Evolutionary conservation across 495 filamentous ascomycete genomes (phyloP), one percentile per base, ranked within the genome.

Genomic region (Pyronema omphalodes): DNA sequence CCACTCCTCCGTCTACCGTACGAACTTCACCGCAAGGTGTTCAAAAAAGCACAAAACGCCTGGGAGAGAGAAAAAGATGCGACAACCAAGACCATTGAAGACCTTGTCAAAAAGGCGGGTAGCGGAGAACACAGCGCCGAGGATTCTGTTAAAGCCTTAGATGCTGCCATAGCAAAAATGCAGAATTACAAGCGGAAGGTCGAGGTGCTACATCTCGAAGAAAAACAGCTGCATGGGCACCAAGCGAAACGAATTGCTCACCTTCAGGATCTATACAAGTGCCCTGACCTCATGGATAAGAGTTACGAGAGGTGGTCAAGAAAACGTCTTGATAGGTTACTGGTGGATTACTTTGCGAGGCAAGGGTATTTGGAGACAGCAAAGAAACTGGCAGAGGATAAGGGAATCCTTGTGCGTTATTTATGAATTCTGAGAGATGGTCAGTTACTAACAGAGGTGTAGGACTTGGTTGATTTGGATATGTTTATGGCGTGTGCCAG

Each of bases 301-400:
- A 87, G 86, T 59, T 98, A 96, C 68, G 93, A 95, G 60, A 71
- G 76, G 51, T 98, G 93, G 93, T 84, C 83, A 40, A 74, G 82
- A 37, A 72, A 76, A 9, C 75, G 91, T 35, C 71, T 96, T 52
- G 82, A 94, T 70, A 73, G 93, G 19, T 70, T 96, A 40, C 66
- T 98, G 45, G 84, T 93, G 39, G 91, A 98, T 67, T 93, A 93
- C 68, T 71, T 96, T 63, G 68, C 95, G 43, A 76, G 91, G 23
- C 80, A 79, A 52, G 89, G 89, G 18, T 93, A 89, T 65, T 74
- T 74, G 34, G 76, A 83, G 14, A 91, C 82, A 65, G 91, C 89
- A 8, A 71, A 70, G 49, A 74, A 77, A 39, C 68, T 96, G 35
- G 86, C 88, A 0, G 69, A 71, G 50, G 82, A 83, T 64, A 82